Conservation (phyloP, 1,139 yeast species). For the Taiozyma onychis region DNA sequence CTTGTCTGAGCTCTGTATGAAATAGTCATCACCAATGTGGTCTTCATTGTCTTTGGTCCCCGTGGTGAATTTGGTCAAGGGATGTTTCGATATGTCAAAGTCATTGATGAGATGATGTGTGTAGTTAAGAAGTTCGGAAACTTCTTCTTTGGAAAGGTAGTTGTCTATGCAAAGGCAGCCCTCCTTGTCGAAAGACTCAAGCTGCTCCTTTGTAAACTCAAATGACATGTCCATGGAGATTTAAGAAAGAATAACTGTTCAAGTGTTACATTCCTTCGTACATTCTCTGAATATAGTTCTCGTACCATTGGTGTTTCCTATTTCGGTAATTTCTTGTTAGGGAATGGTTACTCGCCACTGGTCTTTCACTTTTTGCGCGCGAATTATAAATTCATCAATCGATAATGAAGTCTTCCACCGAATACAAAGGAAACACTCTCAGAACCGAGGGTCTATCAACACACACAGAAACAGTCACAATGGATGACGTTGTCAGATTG, state of each 20-base stretch:
- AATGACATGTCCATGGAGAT: neutral
- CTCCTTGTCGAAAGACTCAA: conserved; percentile 41
- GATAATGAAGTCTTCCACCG: neutral
- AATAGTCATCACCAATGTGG: conserved; percentile 73
- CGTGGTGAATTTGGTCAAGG: conserved; percentile 67
- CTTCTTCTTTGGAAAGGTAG: conserved; percentile 42
- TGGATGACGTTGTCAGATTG: conserved; percentile 22
- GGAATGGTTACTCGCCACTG: neutral
- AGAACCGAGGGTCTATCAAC: neutral
- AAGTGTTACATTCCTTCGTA: neutral
- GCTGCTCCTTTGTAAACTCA: conserved; percentile 31
- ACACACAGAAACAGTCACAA: neutral
- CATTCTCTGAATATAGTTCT: neutral
- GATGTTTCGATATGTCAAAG: conserved; percentile 56
- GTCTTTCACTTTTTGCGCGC: neutral
- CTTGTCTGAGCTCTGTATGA: conserved; percentile 64
- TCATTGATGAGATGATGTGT: conserved; percentile 41
- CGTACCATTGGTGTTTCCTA: neutral
- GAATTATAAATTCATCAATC: neutral
- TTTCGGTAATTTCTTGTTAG: neutral
- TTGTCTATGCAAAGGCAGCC: conserved; percentile 61
- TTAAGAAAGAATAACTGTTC: neutral
- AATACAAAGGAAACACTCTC: no score
- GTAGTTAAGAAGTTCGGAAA: conserved; percentile 35
- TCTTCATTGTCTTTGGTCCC: conserved; percentile 39